Evolutionary conservation across 495 filamentous ascomycete species (phyloP).

Genomic region (Penicillium lividum): DNA sequence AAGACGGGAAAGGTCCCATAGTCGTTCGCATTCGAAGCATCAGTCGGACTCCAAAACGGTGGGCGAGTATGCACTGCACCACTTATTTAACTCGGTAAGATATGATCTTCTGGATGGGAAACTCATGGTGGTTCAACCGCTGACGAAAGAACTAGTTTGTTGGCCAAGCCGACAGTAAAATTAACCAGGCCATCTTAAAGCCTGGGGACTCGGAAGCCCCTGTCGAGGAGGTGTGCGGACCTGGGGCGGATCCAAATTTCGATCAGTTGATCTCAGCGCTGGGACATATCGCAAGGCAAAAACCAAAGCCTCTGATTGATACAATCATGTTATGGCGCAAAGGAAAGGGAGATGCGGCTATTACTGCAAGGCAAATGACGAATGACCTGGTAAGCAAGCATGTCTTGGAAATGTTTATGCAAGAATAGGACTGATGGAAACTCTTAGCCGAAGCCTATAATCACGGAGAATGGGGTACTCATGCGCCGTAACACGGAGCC

Average conservation of each 20-base stretch:
- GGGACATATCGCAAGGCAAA: constrained; percentile 88
- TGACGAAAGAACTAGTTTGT: constrained; percentile 45
- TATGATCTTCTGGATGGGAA: neutral
- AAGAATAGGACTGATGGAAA: neutral
- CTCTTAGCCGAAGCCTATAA: constrained; percentile 28
- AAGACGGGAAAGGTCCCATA: constrained; percentile 71
- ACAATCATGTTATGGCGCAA: constrained; percentile 98
- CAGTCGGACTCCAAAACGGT: constrained; percentile 81
- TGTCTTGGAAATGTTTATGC: neutral
- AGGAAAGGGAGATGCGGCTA: constrained; percentile 85
- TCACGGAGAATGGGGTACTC: constrained; percentile 40
- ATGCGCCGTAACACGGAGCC: constrained; percentile 59
- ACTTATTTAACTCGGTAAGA: constrained; percentile 86
- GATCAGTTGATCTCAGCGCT: constrained; percentile 93
- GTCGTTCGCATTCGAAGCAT: constrained; percentile 80
- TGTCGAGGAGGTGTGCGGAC: constrained; percentile 86
- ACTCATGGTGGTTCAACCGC: neutral
- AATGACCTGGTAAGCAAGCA: constrained; percentile 54
- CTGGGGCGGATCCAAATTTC: constrained; percentile 84
- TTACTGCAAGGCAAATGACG: constrained; percentile 58
- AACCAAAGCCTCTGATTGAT: constrained; percentile 94
- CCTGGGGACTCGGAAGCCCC: constrained; percentile 73
- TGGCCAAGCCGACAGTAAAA: constrained; percentile 89
- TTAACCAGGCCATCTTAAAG: constrained; percentile 76
- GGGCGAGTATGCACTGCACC: constrained; percentile 94